Conservation (phyloP, 768 basidiomycete genomes). For the Lyophyllum shimeji region DNA sequence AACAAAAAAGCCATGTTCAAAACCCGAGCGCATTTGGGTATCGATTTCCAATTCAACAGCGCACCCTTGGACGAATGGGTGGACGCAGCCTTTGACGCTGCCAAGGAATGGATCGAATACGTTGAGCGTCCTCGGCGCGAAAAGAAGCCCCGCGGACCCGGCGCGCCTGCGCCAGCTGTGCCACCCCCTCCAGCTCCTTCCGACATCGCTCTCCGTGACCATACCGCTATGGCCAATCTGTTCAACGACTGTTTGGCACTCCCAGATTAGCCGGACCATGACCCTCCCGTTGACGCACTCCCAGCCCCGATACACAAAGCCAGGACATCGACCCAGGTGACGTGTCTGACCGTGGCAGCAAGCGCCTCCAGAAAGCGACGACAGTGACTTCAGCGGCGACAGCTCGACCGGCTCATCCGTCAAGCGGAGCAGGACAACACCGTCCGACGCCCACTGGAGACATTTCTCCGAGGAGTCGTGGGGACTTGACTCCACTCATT, state of each 20-base stretch:
- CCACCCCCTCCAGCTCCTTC: not conserved
- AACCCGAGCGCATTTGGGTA: not conserved
- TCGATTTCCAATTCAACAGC: not conserved
- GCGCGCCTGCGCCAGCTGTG: not conserved
- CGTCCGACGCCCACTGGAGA: not conserved
- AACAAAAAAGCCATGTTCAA: not conserved
- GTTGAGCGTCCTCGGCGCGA: not conserved
- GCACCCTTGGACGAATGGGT: slow-evolving; percentile 1
- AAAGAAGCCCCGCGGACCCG: not conserved
- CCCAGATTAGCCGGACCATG: not conserved
- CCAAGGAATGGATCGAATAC: slow-evolving; percentile 2
- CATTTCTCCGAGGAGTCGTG: too few species aligned
- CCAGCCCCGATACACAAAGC: not conserved
- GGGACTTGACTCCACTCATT: too few species aligned
- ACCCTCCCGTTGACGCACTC: not conserved
- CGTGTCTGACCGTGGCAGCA: not conserved
- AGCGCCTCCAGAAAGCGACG: not conserved
- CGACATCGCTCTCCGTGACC: not conserved
- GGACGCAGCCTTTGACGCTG: not conserved
- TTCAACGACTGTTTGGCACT: not conserved
- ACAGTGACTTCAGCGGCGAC: not conserved
- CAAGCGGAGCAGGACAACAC: not conserved
- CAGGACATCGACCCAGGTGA: too few species aligned
- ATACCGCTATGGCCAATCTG: not conserved
- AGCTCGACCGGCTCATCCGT: not conserved